A percentile compares a stretch with the other conserved stretches of the same genome.
Conservation (phyloP, 139 green algal species). For the Coelastrella sp. region DNA sequence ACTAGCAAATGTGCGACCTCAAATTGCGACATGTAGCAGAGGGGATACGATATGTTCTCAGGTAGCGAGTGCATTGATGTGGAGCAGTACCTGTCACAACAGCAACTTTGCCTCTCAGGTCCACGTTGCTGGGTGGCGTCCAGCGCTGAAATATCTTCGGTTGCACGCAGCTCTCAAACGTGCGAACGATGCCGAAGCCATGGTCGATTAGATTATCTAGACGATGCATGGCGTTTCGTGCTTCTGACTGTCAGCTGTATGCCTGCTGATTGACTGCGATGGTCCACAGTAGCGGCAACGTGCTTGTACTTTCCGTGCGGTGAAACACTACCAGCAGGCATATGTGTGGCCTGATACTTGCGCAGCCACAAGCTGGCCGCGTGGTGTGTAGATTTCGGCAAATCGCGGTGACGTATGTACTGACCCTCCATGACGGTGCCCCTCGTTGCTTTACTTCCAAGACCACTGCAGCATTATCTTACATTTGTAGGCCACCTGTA, state of each 20-base stretch:
- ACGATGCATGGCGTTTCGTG: conserved; percentile 12
- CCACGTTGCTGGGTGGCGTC: conserved; percentile 1
- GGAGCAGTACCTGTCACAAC: conserved; percentile 37
- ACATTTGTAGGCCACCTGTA: no score
- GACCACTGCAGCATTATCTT: no score
- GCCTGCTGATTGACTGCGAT: no score
- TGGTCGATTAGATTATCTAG: conserved; percentile 36
- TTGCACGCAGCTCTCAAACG: conserved; percentile 41
- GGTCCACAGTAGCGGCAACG: no score
- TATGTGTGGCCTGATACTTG: neutral
- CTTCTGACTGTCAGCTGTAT: neutral
- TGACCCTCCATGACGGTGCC: neutral
- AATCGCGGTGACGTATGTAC: neutral
- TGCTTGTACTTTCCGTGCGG: no score
- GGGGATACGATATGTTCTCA: no score
- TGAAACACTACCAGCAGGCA: neutral
- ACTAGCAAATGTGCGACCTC: no score
- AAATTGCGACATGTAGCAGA: no score
- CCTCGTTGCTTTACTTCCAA: neutral
- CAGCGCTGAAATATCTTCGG: conserved; percentile 22
- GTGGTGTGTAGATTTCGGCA: neutral
- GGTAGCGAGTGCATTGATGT: no score
- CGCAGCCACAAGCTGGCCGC: neutral
- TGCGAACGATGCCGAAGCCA: conserved; percentile 3
- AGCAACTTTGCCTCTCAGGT: conserved; percentile 35